Percentiles rank a stretch among this genome's conserved stretches.
These are phyloP conservation scores for Ophiostoma angusticollis DNA, from an alignment of 2,329 filamentous ascomycete genomes.

Conservation along the genomic window DNA sequence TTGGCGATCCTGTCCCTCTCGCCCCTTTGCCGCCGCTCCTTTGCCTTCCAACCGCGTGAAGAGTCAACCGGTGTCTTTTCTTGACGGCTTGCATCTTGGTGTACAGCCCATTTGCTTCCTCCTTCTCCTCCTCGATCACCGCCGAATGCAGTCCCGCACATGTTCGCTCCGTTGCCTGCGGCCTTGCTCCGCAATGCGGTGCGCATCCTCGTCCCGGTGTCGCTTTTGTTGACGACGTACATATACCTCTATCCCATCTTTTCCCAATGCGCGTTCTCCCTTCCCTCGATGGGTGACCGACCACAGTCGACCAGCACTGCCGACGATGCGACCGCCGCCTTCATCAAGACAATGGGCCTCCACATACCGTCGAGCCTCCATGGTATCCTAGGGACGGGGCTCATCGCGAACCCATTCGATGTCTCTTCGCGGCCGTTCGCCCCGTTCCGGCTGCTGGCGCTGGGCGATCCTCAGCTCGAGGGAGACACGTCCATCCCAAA, in stretches of 20 bases:
- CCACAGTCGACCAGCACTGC: constrained; percentile 4
- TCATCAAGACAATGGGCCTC: constrained; percentile 27
- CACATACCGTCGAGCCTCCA: constrained; percentile 18
- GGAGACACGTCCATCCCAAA: constrained; percentile 73
- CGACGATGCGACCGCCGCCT: constrained; percentile 18
- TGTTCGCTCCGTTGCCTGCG: constrained; percentile 32
- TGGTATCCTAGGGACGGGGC: not conserved
- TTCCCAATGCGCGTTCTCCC: constrained; percentile 67
- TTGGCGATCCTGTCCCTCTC: no score
- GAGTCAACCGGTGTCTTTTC: no score
- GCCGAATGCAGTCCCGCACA: constrained; percentile 30
- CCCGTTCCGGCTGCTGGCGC: constrained; percentile 74
- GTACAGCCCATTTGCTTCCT: not conserved
- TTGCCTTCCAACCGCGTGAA: no score
- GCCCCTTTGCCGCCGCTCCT: no score
- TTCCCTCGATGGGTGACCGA: constrained; percentile 23
- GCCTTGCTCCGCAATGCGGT: constrained; percentile 43
- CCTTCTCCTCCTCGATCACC: constrained; percentile 2
- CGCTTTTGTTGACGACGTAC: constrained; percentile 58
- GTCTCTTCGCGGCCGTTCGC: constrained; percentile 29
- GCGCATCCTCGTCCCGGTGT: constrained; percentile 48
- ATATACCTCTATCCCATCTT: constrained; percentile 82
- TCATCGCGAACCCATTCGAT: constrained; percentile 12
- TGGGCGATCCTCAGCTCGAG: constrained; percentile 89
- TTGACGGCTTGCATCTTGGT: not conserved